These are phyloP conservation scores for Trametes maxima DNA, from an alignment of 768 basidiomycete genomes.

Conservation along the genomic window DNA sequence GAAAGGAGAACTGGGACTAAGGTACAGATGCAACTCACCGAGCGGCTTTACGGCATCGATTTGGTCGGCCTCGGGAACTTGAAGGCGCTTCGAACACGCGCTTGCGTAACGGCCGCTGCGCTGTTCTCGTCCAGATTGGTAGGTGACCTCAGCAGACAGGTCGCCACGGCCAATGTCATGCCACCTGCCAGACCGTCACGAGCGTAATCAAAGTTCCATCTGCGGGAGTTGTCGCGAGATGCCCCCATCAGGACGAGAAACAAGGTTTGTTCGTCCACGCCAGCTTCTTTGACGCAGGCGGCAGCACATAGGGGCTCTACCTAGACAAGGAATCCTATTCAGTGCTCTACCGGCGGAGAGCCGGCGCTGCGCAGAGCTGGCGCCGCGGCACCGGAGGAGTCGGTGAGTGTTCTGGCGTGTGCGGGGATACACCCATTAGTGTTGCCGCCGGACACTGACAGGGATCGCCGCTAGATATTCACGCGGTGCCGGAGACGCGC, in stretches of 20 bases:
- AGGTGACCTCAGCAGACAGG: background rate
- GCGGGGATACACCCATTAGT: too few relatives aligned
- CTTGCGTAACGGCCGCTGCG: background rate
- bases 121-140: background rate
- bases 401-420: background rate
- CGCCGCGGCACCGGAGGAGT: background rate
- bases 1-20: too few relatives aligned
- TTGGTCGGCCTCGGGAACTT: too few relatives aligned
- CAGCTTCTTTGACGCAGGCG: background rate
- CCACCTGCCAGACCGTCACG: background rate
- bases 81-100: too few relatives aligned
- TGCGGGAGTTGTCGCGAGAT: conserved; percentile 4
- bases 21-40: too few relatives aligned
- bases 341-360: background rate
- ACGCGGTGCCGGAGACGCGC: too few relatives aligned
- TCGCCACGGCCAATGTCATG: background rate
- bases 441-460: too few relatives aligned
- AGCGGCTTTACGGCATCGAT: too few relatives aligned
- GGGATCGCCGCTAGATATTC: too few relatives aligned
- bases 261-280: conserved; percentile 5
- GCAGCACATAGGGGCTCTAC: background rate
- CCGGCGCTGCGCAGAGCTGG: background rate
- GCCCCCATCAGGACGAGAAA: background rate
- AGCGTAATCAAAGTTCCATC: conserved; percentile 7
- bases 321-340: background rate